Conservation (phyloP, 75 land plant genomes). For the Pinus tabuliformis region DNA sequence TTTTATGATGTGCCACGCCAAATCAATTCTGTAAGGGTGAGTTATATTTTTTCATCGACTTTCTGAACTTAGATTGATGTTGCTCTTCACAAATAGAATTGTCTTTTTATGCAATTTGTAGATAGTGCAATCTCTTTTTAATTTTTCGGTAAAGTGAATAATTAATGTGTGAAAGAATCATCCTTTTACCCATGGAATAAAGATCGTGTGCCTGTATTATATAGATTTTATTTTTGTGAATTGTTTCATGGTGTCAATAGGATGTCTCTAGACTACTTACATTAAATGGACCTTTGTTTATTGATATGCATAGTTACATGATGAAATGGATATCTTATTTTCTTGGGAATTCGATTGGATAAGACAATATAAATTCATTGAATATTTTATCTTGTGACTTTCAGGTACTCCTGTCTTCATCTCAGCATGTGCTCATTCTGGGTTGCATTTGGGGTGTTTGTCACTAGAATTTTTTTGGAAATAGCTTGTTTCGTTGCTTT, state of each 20-base stretch:
- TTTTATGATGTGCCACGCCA: too few relatives aligned
- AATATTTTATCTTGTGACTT: constrained; percentile 3
- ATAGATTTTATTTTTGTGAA: background rate
- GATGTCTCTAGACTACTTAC: background rate
- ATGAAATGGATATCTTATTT: background rate
- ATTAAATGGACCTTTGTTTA: background rate
- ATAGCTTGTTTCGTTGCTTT: constrained; percentile 86
- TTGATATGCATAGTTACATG: background rate
- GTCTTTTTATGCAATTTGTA: background rate
- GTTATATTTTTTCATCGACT: too few relatives aligned
- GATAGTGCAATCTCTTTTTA: background rate
- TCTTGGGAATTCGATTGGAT: background rate
- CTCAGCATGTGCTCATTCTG: constrained; percentile 80
- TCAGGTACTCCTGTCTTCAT: constrained; percentile 87
- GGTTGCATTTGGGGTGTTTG: constrained; percentile 96
- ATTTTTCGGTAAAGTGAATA: background rate
- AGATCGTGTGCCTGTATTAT: background rate
- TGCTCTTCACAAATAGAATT: background rate
- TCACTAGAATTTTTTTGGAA: constrained; percentile 86
- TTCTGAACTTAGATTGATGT: too few relatives aligned
- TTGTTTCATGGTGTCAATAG: background rate
- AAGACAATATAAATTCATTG: background rate
- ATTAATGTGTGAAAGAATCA: background rate
- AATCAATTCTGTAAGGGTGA: too few relatives aligned
- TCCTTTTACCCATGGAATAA: background rate